A percentile compares a stretch with the other conserved stretches of the same genome.
These are phyloP conservation scores for Penicillium soppii DNA, from an alignment of 495 filamentous ascomycete species.

Conservation along the genomic window DNA sequence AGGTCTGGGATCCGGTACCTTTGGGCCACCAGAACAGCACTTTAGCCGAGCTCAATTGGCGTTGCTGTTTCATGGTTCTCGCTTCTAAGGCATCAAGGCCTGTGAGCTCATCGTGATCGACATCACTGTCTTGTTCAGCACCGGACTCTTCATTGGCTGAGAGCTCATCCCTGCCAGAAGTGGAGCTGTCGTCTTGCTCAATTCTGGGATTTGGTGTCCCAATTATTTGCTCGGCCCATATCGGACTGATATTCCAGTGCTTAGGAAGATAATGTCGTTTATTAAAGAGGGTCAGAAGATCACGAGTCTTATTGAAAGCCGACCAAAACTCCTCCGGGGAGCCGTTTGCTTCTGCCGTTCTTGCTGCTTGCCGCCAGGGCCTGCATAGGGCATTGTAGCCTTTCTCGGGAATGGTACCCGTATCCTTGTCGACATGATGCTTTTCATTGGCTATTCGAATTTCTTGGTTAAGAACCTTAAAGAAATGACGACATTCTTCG, in stretches of 20 bases:
- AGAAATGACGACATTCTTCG: neutral
- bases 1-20: conserved; percentile 20
- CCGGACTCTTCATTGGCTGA: neutral
- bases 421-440: neutral
- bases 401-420: neutral
- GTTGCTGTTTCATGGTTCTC: conserved; percentile 7
- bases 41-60: conserved; percentile 37
- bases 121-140: neutral
- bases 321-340: neutral
- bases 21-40: conserved; percentile 47
- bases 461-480: neutral
- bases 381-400: neutral
- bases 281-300: conserved; percentile 11
- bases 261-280: conserved; percentile 9
- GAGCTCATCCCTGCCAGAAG: neutral
- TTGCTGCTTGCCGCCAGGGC: neutral
- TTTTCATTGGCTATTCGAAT: neutral
- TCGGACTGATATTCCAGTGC: conserved; percentile 7
- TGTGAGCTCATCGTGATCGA: neutral
- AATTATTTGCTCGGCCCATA: conserved; percentile 1
- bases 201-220: neutral
- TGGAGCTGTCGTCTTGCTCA: neutral
- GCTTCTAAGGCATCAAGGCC: conserved; percentile 11
- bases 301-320: conserved; percentile 4
- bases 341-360: neutral